Conservation (phyloP, 768 basidiomycete genomes). For the Plicaturopsis crispa region DNA sequence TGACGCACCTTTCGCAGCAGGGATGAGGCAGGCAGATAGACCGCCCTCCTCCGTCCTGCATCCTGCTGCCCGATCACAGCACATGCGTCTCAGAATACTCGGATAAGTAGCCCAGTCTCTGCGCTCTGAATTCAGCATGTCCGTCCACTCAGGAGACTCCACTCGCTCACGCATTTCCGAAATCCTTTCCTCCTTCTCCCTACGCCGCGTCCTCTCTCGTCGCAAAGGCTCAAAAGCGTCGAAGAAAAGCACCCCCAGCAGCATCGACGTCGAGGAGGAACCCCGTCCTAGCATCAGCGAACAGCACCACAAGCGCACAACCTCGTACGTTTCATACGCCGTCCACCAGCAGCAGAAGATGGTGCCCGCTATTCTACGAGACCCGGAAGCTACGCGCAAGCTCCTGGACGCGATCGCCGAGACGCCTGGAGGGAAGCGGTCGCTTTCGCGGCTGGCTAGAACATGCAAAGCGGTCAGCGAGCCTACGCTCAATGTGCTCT, state of each 20-base stretch:
- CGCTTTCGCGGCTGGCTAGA: conserved; percentile 63
- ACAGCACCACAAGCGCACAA: conserved; percentile 14
- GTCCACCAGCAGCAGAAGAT: conserved; percentile 45
- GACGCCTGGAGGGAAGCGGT: conserved; percentile 56
- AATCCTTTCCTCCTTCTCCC: conserved; percentile 24
- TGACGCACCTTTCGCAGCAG: no score
- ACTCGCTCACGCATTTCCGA: conserved; percentile 30
- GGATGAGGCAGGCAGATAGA: no score
- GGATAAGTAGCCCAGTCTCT: no score
- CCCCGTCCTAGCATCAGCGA: conserved; percentile 17
- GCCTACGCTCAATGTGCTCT: conserved; percentile 63
- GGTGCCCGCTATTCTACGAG: conserved; percentile 48
- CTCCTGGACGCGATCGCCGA: conserved; percentile 46
- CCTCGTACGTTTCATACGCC: conserved; percentile 32
- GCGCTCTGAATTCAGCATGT: no score
- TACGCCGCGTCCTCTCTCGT: conserved; percentile 24
- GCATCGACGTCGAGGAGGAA: conserved; percentile 1
- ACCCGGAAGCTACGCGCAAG: conserved; percentile 48
- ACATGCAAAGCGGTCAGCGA: conserved; percentile 71
- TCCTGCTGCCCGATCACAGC: no score
- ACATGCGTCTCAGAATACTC: no score
- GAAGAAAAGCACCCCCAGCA: conserved; percentile 9
- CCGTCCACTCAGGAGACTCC: no score
- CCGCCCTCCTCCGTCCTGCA: no score
- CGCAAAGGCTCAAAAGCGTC: conserved; percentile 24